Percentiles rank a stretch among this genome's conserved stretches.
Evolutionary conservation across 495 filamentous ascomycete species (phyloP).

Genomic region (Podospora conica): DNA sequence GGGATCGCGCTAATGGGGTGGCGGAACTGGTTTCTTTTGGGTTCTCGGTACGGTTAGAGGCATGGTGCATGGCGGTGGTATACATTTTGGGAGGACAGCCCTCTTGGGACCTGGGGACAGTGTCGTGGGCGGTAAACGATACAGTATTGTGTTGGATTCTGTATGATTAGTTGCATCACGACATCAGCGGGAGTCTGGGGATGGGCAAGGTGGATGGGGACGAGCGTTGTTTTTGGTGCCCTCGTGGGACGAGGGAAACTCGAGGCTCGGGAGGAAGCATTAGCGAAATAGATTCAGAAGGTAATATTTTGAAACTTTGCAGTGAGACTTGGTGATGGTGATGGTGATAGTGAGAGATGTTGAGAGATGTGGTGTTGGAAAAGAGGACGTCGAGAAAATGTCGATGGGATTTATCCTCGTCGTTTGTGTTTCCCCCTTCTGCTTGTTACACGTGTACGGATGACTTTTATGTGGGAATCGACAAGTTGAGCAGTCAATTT

Average conservation of each 20-base stretch:
- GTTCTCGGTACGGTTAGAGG: neutral
- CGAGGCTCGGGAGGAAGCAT: neutral
- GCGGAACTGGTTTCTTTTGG: neutral
- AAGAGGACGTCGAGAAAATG: neutral
- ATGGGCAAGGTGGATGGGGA: neutral
- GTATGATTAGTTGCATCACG: neutral
- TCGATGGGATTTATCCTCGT: neutral
- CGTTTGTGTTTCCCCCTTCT: neutral
- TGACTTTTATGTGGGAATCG: neutral
- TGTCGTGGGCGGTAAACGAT: neutral
- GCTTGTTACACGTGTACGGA: neutral
- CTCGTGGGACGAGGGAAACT: neutral
- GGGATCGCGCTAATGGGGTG: neutral
- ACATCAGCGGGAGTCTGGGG: neutral
- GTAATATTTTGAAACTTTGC: neutral
- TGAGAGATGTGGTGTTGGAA: neutral
- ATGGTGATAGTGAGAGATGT: no score
- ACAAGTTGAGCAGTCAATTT: conserved; percentile 1
- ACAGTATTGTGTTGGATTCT: neutral
- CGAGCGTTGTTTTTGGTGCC: neutral
- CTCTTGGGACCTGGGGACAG: neutral
- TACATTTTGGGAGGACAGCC: neutral
- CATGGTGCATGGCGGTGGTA: neutral
- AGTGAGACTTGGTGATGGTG: neutral
- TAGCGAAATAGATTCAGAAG: neutral